Base-by-base conservation (phyloP, 1,284 basidiomycete genomes). In the Cryptococcus neoformans region DNA sequence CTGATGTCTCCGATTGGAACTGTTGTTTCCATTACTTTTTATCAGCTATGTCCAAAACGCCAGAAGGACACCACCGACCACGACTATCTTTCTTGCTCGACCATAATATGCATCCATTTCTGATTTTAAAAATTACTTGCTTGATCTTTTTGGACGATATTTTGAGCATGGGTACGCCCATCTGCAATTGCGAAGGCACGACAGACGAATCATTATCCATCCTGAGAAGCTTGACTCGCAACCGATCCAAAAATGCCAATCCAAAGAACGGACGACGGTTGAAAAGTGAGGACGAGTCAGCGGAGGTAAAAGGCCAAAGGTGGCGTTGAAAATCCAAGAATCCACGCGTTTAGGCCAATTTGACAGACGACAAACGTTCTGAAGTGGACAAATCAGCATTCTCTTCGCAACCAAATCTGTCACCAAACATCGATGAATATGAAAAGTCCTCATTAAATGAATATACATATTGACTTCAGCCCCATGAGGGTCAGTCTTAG, bases 1-100 rank as follows among this genome's bases (percentile, higher is more conserved):
- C 92, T 89, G 73, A 99, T 92, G 63, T 85, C 85, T 73, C 92
- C 90, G 64, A 97, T 88, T 3, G 89, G 87, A 55, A 96, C 92
- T 90, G 69, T 39, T 14, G 21, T 7, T 3, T 11, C 12, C 28
- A 46, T n/a, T 41, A 10, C 10, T n/a, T 41, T 10, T 10, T 41
- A 12, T 42, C 40, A 51, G 39, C 47, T 35, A 6, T 36, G 50
- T 40, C 40, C 16, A 2, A 41, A 41, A 16, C 11, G 5, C n/a
- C 11, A 16, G 40, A 44, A 17, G 40, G 16, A 41, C 35, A 9
- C 34, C 5, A 55, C 62, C 63, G 64, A 93, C 91, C 85, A 65
- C 85, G 83, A 28, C 86, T 84, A 38, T 81, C 80, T 72, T 87
- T 88, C 73, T 86, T 88, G 47, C 89, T 91, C 61, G 90, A 85